Evolutionary conservation across 495 filamentous ascomycete genomes (phyloP), one percentile per base, ranked within the genome.

Genomic region (Choiromyces venosus): DNA sequence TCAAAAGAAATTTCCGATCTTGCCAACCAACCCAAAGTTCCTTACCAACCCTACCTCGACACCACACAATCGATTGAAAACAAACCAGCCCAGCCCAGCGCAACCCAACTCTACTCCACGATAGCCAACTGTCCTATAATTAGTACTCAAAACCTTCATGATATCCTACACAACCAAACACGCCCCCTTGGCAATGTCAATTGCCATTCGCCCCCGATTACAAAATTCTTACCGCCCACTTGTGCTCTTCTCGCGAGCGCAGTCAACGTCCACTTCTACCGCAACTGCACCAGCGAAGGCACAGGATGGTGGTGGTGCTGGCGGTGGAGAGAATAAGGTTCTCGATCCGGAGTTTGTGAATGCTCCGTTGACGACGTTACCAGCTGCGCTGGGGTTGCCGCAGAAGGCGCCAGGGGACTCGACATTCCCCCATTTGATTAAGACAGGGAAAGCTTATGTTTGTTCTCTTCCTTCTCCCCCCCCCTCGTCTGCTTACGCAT

Each of bases 321-420:
- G 38, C 35, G 68, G 33, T 33, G 68, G 33, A 6, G 68, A 36
- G 39, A 25, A 44, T 66, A 46, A 46, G 18, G 68, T 37, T 19
- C 66, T 12, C 39, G 66, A 40, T 67, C 39, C 36, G 66, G 36
- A 36, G 10, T 61, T 61, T 18, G 71, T 89, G 71, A 92, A 91
- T 82, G 87, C 87, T 0, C 90, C 89, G 0, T 67, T 79, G 10
- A 82, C 86, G 9, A 91, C 88, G 14, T 87, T 88, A 52, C 88
- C 90, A 0, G 86, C 88, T 0, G 86, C 86, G 0, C 84, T 91
- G 66, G 69, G 82, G 44, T 79, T 89, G n/a, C 87, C 89, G 2
- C 69, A 64, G 19, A 85, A 83, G 39, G 76, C 79, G 14, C 72
- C 82, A 7, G 71, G 76, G 39, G 79, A 84, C 42, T 82, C 81